Base-by-base conservation (phyloP, 345 rosid species). In the Corymbia maculata region DNA sequence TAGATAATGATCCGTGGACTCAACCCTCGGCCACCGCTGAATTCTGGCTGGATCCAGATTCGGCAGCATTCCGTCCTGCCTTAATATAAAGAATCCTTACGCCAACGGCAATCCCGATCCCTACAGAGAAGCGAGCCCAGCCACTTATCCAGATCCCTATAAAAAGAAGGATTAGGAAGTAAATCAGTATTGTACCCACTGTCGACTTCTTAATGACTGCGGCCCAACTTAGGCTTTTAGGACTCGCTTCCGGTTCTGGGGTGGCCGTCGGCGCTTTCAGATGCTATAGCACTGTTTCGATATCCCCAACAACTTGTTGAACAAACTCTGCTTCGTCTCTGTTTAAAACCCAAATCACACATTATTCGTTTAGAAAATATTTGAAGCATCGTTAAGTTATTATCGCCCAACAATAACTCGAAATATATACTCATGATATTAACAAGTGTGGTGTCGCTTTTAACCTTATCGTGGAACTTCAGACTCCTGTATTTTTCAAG, bases 121-220 rank as follows among this genome's bases (percentile, higher is more conserved):
- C 0, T 1, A 6, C 0, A 32, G 6, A 12, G 12, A 0, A n/a
- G n/a, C n/a, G n/a, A n/a, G n/a, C n/a, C n/a, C 2, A n/a, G 0
- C 42, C n/a, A n/a, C n/a, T n/a, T 13, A 0, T 0, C 22, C 2
- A 1, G 44, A 0, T 0, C 45, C 22, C 9, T 32, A 68, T 11
- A 32, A 68, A 3, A 0, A 32, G 0, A 32, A 68, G 1, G 24
- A 45, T 4, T 32, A 24, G 45, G 3, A 0, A 0, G 13, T 0
- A 68, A 68, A 0, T 0, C 24, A 16, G 2, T 0, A 6, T 3
- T 68, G 2, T 4, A 0, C 9, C 6, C 80, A 0, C 1, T 19
- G 0, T 4, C 21, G 32, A 68, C 16, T 16, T 8, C 80, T 12
- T 24, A 6, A 32, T 1, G 80, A 32, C 80, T 32, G 3, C 24